Evolutionary conservation across 805 yeast species (phyloP), one percentile per base, ranked within the genome.

Genomic region (Candida sphagnicola): DNA sequence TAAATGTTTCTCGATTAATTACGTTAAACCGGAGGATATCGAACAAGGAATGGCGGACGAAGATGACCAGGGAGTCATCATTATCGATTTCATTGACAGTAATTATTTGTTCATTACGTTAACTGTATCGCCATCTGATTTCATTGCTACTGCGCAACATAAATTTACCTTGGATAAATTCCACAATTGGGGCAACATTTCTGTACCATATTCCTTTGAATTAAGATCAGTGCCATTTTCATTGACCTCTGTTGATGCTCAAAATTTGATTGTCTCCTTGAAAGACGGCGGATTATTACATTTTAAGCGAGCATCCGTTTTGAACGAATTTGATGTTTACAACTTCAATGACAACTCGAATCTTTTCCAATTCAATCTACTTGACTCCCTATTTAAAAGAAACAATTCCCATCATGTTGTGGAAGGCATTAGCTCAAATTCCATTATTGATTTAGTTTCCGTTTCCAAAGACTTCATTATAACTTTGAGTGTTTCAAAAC

Each of bases 221-320:
- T 54, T 68, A 40, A 53, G 69, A 31, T 61, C 65, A 3, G 40
- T 51, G 1, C 65, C 65, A 6, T 59, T 50, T 37, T 48, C 46
- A 16, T 38, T 62, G 43, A 63, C 69, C 35, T 56, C 82, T 1
- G 57, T 80, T 12, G 70, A 75, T 23, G 44, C 61, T 0, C 49
- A 53, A 2, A 68, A 72, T 32, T 53, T 79, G 6, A 54, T 88
- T 3, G 77, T 83, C 0, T 69, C 87, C 4, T 65, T 89, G 35
- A 70, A 72, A 31, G 95, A 90, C 60, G 96, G 97, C 18, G 87
- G 90, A 1, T 56, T 89, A 30, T 60, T 87, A 35, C 80, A 79
- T 32, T 64, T 84, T 41, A 48, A 50, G 25, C 63, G 78, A 47
- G 29, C 47, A 0, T 19, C 40, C 78, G 57, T 74, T 8, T 55